Conservation (phyloP, 2,329 filamentous ascomycete genomes). For the Penicillium aurantiogriseum region DNA sequence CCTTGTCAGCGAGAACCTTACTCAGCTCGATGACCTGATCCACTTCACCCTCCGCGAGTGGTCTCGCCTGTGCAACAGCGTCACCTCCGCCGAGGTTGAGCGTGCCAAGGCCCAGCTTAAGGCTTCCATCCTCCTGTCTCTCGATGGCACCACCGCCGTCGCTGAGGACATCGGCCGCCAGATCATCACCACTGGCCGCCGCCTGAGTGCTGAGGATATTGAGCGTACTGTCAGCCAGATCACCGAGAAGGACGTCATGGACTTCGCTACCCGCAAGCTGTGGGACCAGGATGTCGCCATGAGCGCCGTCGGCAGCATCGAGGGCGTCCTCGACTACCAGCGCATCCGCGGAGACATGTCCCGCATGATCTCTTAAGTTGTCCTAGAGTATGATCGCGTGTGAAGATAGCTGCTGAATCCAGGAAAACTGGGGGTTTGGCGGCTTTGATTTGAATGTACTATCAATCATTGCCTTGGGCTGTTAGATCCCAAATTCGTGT, state of each 20-base stretch:
- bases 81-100: conserved; percentile 88
- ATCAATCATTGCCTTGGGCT: conserved; percentile 32
- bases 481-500: conserved; percentile 30
- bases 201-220: conserved; percentile 88
- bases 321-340: conserved; percentile 64
- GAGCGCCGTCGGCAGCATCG: conserved; percentile 87
- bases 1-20: conserved; percentile 86
- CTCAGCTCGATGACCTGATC: conserved; percentile 86
- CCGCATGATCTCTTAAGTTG: conserved; percentile 57
- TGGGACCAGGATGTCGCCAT: conserved; percentile 98
- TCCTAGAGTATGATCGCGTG: conserved; percentile 19
- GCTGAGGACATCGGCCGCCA: conserved; percentile 98
- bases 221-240: conserved; percentile 87
- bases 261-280: conserved; percentile 88
- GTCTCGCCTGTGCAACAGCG: conserved; percentile 88
- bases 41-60: conserved; percentile 99
- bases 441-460: conserved; percentile 30
- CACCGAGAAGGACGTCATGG: conserved; percentile 94
- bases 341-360: conserved; percentile 75
- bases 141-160: conserved; percentile 94
- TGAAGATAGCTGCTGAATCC: conserved; percentile 19
- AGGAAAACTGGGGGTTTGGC: conserved; percentile 8
- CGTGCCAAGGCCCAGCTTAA: conserved; percentile 99
- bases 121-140: conserved; percentile 92
- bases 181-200: conserved; percentile 93